phyloP scores from a whole-genome alignment of 2,329 filamentous ascomycete species.

The Podosphaera fusca region DNA sequence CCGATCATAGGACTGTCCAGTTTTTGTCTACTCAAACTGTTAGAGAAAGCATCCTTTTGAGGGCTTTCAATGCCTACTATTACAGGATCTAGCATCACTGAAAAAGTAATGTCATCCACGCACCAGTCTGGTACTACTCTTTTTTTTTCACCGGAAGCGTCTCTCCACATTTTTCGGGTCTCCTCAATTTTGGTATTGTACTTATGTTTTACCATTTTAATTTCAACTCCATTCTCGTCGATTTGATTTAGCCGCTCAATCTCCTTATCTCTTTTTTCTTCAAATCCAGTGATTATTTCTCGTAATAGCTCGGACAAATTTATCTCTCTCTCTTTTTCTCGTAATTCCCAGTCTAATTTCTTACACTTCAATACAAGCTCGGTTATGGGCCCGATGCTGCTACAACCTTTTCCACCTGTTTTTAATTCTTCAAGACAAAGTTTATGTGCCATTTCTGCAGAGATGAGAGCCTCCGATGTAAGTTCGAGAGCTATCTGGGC shows the following conservation, averaged over 20 bases:
- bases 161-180: conserved; percentile 28
- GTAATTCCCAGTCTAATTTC: conserved; percentile 62
- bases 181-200: conserved; percentile 23
- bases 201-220: conserved; percentile 18
- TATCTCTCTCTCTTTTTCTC: conserved; percentile 37
- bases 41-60: neutral
- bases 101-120: conserved; percentile 54
- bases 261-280: conserved; percentile 23
- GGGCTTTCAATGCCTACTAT: conserved; percentile 14
- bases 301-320: conserved; percentile 33
- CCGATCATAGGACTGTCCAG: conserved; percentile 76
- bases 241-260: neutral
- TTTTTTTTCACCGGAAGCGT: conserved; percentile 25
- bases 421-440: conserved; percentile 40
- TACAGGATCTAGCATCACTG: conserved; percentile 47
- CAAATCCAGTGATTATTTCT: conserved; percentile 31
- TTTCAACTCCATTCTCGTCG: conserved; percentile 6
- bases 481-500: conserved; percentile 55
- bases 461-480: conserved; percentile 47
- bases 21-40: conserved; percentile 35
- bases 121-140: conserved; percentile 39
- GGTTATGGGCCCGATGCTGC: conserved; percentile 44
- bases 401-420: conserved; percentile 58
- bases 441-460: conserved; percentile 49
- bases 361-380: conserved; percentile 56